Percentiles rank a stretch among this genome's conserved stretches.
phyloP scores from a whole-genome alignment of 768 basidiomycete genomes.

The Dioszegia hungarica region DNA sequence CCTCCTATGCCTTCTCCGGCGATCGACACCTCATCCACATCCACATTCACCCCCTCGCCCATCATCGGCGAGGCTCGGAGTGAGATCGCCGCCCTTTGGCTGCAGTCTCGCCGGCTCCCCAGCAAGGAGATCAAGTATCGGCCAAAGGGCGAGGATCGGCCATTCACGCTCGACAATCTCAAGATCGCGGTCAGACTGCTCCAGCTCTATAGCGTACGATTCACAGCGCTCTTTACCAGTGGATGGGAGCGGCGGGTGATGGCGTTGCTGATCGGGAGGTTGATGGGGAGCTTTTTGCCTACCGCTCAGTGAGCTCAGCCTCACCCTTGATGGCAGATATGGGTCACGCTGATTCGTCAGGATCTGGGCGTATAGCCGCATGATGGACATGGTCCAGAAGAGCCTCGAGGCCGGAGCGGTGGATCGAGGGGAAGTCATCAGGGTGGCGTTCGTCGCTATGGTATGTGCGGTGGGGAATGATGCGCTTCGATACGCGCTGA shows the following conservation, averaged over 20 bases:
- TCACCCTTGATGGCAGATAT: too few species aligned
- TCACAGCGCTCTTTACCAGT: constrained; percentile 16
- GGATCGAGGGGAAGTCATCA: constrained; percentile 8
- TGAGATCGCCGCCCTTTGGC: neutral
- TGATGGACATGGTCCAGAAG: constrained; percentile 31
- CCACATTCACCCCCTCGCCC: too few species aligned
- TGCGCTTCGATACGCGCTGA: constrained; percentile 9
- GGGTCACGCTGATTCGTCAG: neutral
- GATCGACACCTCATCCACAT: too few species aligned
- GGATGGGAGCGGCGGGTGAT: constrained; percentile 6
- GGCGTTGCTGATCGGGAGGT: constrained; percentile 12
- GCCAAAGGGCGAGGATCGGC: constrained; percentile 18
- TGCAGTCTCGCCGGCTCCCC: neutral
- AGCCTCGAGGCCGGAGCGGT: constrained; percentile 11
- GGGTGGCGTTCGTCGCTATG: constrained; percentile 7
- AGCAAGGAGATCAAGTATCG: neutral
- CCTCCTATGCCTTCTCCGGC: too few species aligned
- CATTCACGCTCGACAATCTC: constrained; percentile 15
- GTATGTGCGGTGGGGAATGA: constrained; percentile 1
- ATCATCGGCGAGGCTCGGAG: neutral
- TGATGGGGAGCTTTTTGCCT: constrained; percentile 25
- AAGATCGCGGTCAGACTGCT: constrained; percentile 18
- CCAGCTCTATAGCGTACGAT: constrained; percentile 9
- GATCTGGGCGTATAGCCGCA: constrained; percentile 16
- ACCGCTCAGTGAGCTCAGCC: constrained; percentile 13